Percentiles rank a stretch among this genome's conserved stretches.
Conservation (phyloP, 441 rosid genomes). For the Gossypium aridum region DNA sequence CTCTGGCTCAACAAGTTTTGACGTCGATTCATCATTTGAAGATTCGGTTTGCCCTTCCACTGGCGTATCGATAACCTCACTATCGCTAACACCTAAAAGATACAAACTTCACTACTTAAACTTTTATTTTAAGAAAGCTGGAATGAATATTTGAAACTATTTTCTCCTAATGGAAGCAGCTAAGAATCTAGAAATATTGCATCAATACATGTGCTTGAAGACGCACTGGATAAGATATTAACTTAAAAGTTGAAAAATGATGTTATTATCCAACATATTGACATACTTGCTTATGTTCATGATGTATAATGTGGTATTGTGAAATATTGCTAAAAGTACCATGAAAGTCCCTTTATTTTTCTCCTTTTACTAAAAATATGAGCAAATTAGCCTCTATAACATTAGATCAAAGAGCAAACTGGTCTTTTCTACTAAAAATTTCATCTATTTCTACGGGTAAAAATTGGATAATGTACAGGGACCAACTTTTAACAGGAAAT, state of each 20-base stretch:
- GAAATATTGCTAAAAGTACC: too few species aligned
- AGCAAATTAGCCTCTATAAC: too few species aligned
- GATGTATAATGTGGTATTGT: neutral
- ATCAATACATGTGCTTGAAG: neutral
- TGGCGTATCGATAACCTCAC: constrained; percentile 45
- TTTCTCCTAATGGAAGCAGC: neutral
- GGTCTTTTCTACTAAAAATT: too few species aligned
- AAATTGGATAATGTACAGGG: neutral
- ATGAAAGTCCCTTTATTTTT: too few species aligned
- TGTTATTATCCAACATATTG: neutral
- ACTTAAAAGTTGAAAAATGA: neutral
- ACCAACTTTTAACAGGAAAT: neutral
- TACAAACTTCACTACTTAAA: neutral
- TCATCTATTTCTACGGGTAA: too few species aligned
- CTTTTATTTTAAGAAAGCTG: neutral
- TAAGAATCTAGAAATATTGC: neutral
- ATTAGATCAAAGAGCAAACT: too few species aligned
- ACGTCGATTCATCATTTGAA: constrained; percentile 18
- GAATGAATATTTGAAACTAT: neutral
- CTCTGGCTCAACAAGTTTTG: constrained; percentile 21
- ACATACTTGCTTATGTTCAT: neutral
- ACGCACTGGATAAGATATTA: neutral
- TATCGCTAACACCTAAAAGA: constrained; percentile 30
- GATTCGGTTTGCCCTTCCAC: constrained; percentile 27
- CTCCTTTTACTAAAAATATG: too few species aligned